A percentile compares a stretch with the other conserved stretches of the same genome.
Evolutionary conservation across 2,329 filamentous ascomycete species (phyloP).

Genomic region (Sporothrix globosa): DNA sequence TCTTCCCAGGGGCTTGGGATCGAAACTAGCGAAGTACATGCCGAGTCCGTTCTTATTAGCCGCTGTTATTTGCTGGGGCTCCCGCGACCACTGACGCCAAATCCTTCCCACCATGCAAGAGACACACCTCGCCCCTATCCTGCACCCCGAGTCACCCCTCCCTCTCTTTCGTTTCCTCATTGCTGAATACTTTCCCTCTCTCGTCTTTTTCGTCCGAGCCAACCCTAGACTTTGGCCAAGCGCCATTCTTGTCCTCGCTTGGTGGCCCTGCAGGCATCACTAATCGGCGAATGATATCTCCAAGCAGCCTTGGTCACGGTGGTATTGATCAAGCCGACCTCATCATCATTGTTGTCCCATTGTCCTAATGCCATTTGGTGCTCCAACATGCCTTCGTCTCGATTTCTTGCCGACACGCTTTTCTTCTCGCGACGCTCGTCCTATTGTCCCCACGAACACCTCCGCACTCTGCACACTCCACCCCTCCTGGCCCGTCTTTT

Average conservation of each 20-base stretch:
- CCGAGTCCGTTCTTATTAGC: slow-evolving; percentile 42
- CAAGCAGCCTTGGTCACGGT: slow-evolving; percentile 27
- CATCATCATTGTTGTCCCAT: neutral
- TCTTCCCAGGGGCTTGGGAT: slow-evolving; percentile 44
- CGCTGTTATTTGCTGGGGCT: slow-evolving; percentile 39
- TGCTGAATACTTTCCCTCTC: slow-evolving; percentile 14
- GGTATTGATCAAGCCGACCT: slow-evolving; percentile 34
- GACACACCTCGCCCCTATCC: neutral
- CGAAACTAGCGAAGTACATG: slow-evolving; percentile 42
- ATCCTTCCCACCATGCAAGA: slow-evolving; percentile 18
- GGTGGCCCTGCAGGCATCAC: slow-evolving; percentile 14
- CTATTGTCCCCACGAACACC: slow-evolving; percentile 23
- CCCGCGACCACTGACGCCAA: slow-evolving; percentile 31
- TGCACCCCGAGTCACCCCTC: neutral
- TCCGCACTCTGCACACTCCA: neutral
- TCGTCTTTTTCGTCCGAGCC: slow-evolving; percentile 19
- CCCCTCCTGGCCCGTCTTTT: neutral
- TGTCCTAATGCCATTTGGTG: neutral
- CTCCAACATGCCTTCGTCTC: neutral
- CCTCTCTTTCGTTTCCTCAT: neutral
- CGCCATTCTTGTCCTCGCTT: slow-evolving; percentile 20
- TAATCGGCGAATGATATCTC: slow-evolving; percentile 27
- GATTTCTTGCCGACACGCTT: neutral
- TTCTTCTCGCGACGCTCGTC: neutral
- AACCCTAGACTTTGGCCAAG: neutral